Percentiles rank a stretch among this genome's conserved stretches.
These are phyloP conservation scores for Berkeleyomyces rouxiae DNA, from an alignment of 2,329 filamentous ascomycete genomes.

Conservation along the genomic window DNA sequence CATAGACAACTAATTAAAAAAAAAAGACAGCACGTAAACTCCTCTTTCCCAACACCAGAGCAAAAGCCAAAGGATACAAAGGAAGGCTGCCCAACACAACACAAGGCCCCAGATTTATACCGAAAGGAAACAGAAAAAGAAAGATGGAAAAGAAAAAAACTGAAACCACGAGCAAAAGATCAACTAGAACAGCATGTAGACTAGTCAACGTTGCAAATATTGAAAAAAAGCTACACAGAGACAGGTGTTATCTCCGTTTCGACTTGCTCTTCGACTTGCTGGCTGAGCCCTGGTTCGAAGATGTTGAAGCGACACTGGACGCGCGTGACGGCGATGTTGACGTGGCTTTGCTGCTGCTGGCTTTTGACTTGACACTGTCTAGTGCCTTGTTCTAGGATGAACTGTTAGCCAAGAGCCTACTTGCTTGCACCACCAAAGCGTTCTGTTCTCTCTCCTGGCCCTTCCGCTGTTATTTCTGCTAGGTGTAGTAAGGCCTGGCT, in stretches of 20 bases:
- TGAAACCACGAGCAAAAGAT: not conserved
- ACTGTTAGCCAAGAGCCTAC: slow-evolving; percentile 1
- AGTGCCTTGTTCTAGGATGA: slow-evolving; percentile 69
- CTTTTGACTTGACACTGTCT: slow-evolving; percentile 60
- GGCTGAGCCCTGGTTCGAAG: slow-evolving; percentile 28
- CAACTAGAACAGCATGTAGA: not conserved
- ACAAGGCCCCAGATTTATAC: not conserved
- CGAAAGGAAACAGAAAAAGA: not conserved
- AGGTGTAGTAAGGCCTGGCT: not conserved
- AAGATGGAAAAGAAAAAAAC: slow-evolving; percentile 2
- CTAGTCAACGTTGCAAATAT: not conserved
- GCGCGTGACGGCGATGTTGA: slow-evolving; percentile 69
- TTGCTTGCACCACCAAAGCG: not conserved
- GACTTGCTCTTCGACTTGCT: slow-evolving; percentile 35
- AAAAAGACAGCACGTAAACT: not conserved
- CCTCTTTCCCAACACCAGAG: not conserved
- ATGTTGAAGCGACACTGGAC: slow-evolving; percentile 69
- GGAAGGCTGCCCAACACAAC: not conserved
- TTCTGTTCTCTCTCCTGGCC: not conserved
- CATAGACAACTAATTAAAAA: not conserved
- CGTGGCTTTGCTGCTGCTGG: slow-evolving; percentile 50
- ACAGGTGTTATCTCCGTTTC: slow-evolving; percentile 26
- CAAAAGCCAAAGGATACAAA: not conserved
- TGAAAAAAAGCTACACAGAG: not conserved
- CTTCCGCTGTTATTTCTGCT: not conserved